Evolutionary conservation across 2,329 filamentous ascomycete species (phyloP).

Genomic region (Aspergillus fumigatus): DNA sequence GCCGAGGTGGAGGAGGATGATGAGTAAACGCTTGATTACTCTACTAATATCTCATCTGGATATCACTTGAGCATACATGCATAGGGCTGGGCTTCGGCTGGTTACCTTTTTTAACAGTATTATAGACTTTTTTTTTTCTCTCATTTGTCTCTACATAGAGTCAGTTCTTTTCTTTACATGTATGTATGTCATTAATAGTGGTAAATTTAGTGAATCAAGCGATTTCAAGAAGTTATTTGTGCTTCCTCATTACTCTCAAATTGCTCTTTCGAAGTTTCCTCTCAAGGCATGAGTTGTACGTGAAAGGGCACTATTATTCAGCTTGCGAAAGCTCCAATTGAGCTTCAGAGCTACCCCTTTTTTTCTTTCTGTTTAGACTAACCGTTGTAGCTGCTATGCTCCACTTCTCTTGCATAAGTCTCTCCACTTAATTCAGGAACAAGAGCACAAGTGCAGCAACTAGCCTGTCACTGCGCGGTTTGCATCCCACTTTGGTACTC

Average conservation of each 20-base stretch:
- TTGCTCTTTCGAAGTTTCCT: not conserved
- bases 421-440: too few species aligned
- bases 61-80: constrained; percentile 31
- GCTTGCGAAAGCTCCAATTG: not conserved
- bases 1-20: constrained; percentile 42
- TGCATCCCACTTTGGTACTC: not conserved
- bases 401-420: not conserved
- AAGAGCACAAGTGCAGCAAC: not conserved
- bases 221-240: constrained; percentile 22
- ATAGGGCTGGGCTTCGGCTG: constrained; percentile 23
- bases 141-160: constrained; percentile 30
- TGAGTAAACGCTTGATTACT: constrained; percentile 33
- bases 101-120: constrained; percentile 27
- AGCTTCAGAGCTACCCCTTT: not conserved
- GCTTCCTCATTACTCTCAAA: not conserved
- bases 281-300: too few species aligned
- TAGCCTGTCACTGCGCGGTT: too few species aligned
- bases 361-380: not conserved
- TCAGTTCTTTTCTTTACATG: constrained; percentile 35
- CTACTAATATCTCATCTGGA: constrained; percentile 28
- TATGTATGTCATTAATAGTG: constrained; percentile 42
- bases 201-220: constrained; percentile 35
- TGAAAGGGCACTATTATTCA: not conserved
- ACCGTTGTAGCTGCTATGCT: not conserved
- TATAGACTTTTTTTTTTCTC: constrained; percentile 36